phyloP scores from a whole-genome alignment of 805 yeast species.

The Wickerhamomyces ciferrii region DNA sequence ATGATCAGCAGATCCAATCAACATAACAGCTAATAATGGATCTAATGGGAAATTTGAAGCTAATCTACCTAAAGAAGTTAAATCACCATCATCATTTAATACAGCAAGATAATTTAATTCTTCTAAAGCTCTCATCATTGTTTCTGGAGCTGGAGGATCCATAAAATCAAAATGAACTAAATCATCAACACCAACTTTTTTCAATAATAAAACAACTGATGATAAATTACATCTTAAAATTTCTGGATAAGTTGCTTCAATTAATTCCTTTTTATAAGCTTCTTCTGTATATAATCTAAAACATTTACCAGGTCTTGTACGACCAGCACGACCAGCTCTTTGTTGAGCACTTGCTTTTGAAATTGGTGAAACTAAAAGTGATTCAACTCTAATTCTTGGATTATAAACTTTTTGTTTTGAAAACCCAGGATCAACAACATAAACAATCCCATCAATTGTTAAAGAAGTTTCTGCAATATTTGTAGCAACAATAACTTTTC shows the following conservation, averaged over 20 bases:
- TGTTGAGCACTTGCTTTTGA: constrained; percentile 98
- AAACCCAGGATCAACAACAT: constrained; percentile 96
- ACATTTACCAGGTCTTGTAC: constrained; percentile 98
- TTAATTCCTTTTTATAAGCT: constrained; percentile 88
- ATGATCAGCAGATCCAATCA: constrained; percentile 82
- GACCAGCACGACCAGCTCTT: constrained; percentile 99
- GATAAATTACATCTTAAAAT: constrained; percentile 87
- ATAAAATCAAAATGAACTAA: constrained; percentile 96
- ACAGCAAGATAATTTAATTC: constrained; percentile 89
- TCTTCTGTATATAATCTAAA: constrained; percentile 95
- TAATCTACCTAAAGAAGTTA: constrained; percentile 83
- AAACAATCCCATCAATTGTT: constrained; percentile 96
- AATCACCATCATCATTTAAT: constrained; percentile 84
- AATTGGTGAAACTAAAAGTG: constrained; percentile 89
- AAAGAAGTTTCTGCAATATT: constrained; percentile 97
- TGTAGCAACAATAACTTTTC: constrained; percentile 88
- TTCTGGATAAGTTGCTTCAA: constrained; percentile 95
- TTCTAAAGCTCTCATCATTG: constrained; percentile 98
- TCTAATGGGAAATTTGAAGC: constrained; percentile 94
- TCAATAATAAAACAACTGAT: constrained; percentile 86
- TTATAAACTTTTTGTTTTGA: constrained; percentile 95
- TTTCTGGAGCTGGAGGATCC: constrained; percentile 99
- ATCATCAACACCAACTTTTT: constrained; percentile 92
- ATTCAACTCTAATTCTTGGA: constrained; percentile 93
- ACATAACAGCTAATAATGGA: constrained; percentile 91